Evolutionary conservation across 441 rosid species (phyloP), one percentile per base, ranked within the genome.

Genomic region (Bocquillonia castaneifolia): DNA sequence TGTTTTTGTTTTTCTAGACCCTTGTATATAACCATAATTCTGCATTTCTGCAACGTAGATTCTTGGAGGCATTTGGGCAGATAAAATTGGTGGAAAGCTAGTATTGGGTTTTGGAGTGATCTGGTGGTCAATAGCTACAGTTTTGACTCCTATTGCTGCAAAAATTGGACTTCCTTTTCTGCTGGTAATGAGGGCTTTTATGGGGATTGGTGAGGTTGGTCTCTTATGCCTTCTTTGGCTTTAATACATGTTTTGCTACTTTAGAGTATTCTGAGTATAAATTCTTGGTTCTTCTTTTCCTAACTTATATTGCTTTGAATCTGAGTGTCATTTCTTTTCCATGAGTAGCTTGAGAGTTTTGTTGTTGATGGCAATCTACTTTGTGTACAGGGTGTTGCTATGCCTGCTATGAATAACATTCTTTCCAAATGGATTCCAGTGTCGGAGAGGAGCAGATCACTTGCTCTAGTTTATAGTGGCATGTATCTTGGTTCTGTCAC

Each of bases 401-500:
- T 93, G 99, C 99, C 99, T 76, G 97, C 99, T 55, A 93, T 93
- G 99, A 93, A 93, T 83, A 93, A 91, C 86, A 76, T 93, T 69
- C 86, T 93, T 71, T 93, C 99, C 36, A 91, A 83, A 84, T 93
- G 99, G 99, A 86, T 93, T 84, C 97, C 99, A 44, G 97, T 93
- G 74, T 91, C 97, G 26, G 99, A 93, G 80, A 88, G 99, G 83
- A 93, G 99, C 86, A 84, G 97, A 76, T 89, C 99, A 25, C 94
- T 91, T 72, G 90, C 98, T 36, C 76, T 91, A 3, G 99, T 93
- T 64, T 93, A 93, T 57, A 93, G 99, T 66, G 99, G 99, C 81
- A 93, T 93, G 99, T 91, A 93, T 82, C 96, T 93, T 64, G 99
- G 99, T 71, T 93, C 99, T 73, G 99, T 93, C 63, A 87, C 86